Base-by-base conservation (phyloP, 2,329 filamentous ascomycete genomes). In the Colletotrichum eleusines region DNA sequence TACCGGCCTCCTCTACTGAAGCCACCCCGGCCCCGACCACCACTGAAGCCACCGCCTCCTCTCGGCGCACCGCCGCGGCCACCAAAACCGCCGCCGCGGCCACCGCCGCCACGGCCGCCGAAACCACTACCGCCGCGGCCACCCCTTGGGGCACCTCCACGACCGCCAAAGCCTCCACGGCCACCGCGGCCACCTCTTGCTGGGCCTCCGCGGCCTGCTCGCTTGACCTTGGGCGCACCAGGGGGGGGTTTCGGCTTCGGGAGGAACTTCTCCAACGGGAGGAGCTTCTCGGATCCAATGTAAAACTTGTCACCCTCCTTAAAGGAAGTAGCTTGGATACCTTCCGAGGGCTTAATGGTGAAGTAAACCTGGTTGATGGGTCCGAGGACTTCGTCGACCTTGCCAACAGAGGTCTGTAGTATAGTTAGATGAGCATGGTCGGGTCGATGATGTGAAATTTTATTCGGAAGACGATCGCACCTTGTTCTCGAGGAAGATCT, bases 401-500 rank as follows among this genome's bases (percentile, higher is more conserved):
- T 98, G 82, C 96, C 96, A 81, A 99, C 90, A 73, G 92, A 87
- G 55, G 93, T 95, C 92, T 91, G 76, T 73, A 42, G 14, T 33
- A 72, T 35, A 57, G 51, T 54, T 33, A 46, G 51, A 28, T 20
- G 28, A 38, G n/a, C 42, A 23, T 16, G 46, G 38, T 46, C 40
- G 28, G 5, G 9, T 63, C 51, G 65, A 48, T 53, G 28, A 33
- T 14, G 23, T 14, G 26, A 26, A 2, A 53, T 40, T 6, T 46
- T 20, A 64, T 60, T 12, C n/a, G n/a, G 28, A 57, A n/a, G 55
- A 40, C 42, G 33, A 38, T 53, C 63, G 62, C 79, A 92, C 92
- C 88, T 98, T 99, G 88, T 98, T 99, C 88, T 98, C 95, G 78
- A 98, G 92, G 86, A 96, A 99, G 82, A 99, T 97, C 76, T 94